Evolutionary conservation across 805 yeast genomes (phyloP).

Genomic region (Wickerhamomyces hampshirensis): DNA sequence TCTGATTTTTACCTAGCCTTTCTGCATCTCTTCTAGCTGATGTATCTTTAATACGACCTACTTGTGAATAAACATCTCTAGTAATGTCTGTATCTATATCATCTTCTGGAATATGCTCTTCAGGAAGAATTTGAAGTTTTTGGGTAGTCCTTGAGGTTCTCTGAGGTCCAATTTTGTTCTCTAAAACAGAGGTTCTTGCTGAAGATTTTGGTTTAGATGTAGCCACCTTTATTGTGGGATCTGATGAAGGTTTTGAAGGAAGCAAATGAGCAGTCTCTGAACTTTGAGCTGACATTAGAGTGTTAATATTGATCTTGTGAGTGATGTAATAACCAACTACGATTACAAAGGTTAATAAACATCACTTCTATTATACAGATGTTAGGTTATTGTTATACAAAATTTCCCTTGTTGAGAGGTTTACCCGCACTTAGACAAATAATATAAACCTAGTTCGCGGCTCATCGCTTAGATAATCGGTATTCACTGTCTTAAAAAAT

Average conservation of each 20-base stretch:
- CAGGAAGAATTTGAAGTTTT: slow-evolving; percentile 67
- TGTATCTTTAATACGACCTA: slow-evolving; percentile 74
- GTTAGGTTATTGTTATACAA: too few species aligned
- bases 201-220: slow-evolving; percentile 2
- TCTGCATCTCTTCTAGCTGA: slow-evolving; percentile 94
- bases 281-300: slow-evolving; percentile 5
- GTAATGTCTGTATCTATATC: slow-evolving; percentile 10
- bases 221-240: neutral
- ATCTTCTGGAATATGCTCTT: slow-evolving; percentile 36
- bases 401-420: too few species aligned
- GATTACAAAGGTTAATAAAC: too few species aligned
- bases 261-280: slow-evolving; percentile 8
- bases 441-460: slow-evolving; percentile 3
- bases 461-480: too few species aligned
- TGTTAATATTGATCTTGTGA: too few species aligned
- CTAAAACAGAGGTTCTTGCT: slow-evolving; percentile 10
- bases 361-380: too few species aligned
- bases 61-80: slow-evolving; percentile 75
- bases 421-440: too few species aligned
- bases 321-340: too few species aligned
- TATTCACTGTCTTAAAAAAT: too few species aligned
- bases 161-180: slow-evolving; percentile 58
- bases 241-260: slow-evolving; percentile 1
- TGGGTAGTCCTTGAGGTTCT: slow-evolving; percentile 72
- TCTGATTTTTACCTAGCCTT: slow-evolving; percentile 68